phyloP scores from a whole-genome alignment of 2,329 filamentous ascomycete genomes.

The Penicillium sp. region DNA sequence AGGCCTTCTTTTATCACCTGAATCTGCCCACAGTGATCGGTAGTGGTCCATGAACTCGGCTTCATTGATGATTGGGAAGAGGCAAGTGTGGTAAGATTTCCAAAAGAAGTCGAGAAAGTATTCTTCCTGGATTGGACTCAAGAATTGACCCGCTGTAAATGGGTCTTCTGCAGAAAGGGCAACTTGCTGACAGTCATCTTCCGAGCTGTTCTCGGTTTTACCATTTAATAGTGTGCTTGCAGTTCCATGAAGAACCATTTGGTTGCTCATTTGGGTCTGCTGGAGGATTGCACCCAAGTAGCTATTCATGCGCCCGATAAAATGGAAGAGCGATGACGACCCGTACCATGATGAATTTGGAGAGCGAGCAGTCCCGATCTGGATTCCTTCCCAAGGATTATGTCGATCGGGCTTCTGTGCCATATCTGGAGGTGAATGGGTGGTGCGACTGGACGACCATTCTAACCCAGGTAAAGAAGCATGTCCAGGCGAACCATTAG shows the following conservation, averaged over 20 bases:
- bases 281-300: conserved; percentile 1
- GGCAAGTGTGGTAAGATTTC: conserved; percentile 23
- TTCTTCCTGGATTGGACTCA: conserved; percentile 20
- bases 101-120: conserved; percentile 21
- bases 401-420: not conserved
- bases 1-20: conserved; percentile 6
- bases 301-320: conserved; percentile 5
- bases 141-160: not conserved
- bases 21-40: conserved; percentile 14
- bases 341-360: conserved; percentile 8
- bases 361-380: conserved; percentile 3
- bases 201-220: not conserved
- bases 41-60: conserved; percentile 22
- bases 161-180: not conserved
- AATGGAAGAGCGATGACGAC: conserved; percentile 5
- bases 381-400: not conserved
- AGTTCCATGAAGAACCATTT: not conserved
- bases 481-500: not conserved
- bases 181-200: not conserved
- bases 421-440: not conserved
- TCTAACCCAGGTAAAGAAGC: not conserved
- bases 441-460: not conserved
- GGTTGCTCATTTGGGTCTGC: not conserved
- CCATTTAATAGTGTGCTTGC: conserved; percentile 1
- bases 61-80: conserved; percentile 20